Conservation (phyloP, 2,329 filamentous ascomycete species). For the Periglandula ipomoeae region DNA sequence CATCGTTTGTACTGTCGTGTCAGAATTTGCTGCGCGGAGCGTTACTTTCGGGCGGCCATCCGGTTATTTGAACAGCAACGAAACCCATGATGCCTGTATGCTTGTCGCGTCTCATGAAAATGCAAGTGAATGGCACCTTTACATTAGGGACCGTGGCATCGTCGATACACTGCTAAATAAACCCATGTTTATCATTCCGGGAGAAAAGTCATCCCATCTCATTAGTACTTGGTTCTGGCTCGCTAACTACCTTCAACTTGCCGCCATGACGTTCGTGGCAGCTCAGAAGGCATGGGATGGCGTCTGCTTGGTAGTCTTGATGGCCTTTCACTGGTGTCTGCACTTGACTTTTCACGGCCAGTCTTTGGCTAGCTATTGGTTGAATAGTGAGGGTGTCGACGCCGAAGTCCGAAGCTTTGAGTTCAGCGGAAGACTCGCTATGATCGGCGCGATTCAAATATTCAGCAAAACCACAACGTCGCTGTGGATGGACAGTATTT, state of each 20-base stretch:
- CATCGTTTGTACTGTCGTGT: slow-evolving; percentile 11
- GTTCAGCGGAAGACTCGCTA: background rate
- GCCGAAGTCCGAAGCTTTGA: background rate
- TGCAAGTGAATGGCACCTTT: slow-evolving; percentile 17
- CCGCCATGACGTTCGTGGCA: slow-evolving; percentile 15
- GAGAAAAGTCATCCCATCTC: background rate
- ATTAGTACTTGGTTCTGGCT: slow-evolving; percentile 4
- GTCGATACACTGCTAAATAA: slow-evolving; percentile 19
- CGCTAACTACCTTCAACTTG: slow-evolving; percentile 15
- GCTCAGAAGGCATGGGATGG: slow-evolving; percentile 5
- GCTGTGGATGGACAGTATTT: background rate
- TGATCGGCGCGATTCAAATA: background rate
- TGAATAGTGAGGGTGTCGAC: background rate
- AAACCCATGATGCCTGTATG: slow-evolving; percentile 19
- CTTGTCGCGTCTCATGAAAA: slow-evolving; percentile 17
- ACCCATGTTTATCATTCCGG: slow-evolving; percentile 12
- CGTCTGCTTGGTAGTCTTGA: background rate
- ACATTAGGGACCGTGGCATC: slow-evolving; percentile 17
- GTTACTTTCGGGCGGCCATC: slow-evolving; percentile 11
- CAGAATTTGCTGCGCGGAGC: slow-evolving; percentile 11
- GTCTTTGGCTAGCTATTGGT: background rate
- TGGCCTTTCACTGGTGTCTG: background rate
- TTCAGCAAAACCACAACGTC: background rate
- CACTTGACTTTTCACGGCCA: background rate
- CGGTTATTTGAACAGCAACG: slow-evolving; percentile 16